A percentile compares a stretch with the other conserved stretches of the same genome.
Conservation (phyloP, 257 asterid species). For the Cruciata laevipes region DNA sequence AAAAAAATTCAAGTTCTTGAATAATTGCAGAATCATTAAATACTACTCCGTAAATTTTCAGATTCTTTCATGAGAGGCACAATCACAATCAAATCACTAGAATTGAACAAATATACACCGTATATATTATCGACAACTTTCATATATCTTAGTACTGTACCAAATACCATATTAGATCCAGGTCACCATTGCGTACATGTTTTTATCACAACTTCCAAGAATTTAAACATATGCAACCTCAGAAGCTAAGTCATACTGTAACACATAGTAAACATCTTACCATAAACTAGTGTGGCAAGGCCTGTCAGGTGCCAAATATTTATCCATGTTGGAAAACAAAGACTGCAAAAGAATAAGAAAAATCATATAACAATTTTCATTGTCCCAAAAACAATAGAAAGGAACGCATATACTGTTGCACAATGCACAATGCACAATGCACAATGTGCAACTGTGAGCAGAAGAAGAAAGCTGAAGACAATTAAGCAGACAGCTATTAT, state of each 20-base stretch:
- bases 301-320: conserved; percentile 68
- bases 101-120: too few species aligned
- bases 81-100: background rate
- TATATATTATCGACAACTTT: background rate
- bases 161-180: background rate
- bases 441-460: background rate
- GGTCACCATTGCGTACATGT: background rate
- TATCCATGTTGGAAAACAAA: conserved; percentile 71
- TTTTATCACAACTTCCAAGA: background rate
- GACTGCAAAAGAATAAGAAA: conserved; percentile 41
- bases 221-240: background rate
- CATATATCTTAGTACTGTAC: background rate
- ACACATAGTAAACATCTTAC: conserved; percentile 30
- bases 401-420: background rate
- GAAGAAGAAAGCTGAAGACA: background rate
- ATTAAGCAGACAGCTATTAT: background rate
- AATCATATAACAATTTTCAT: background rate
- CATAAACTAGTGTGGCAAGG: conserved; percentile 91
- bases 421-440: background rate
- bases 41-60: background rate
- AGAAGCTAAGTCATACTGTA: background rate
- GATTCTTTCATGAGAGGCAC: background rate
- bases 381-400: background rate
- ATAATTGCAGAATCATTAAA: background rate
- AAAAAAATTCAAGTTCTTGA: background rate